Percentiles rank a stretch among this genome's conserved stretches.
These are phyloP conservation scores for Calonectria pseudoreteaudii DNA, from an alignment of 2,329 filamentous ascomycete genomes.

Conservation along the genomic window DNA sequence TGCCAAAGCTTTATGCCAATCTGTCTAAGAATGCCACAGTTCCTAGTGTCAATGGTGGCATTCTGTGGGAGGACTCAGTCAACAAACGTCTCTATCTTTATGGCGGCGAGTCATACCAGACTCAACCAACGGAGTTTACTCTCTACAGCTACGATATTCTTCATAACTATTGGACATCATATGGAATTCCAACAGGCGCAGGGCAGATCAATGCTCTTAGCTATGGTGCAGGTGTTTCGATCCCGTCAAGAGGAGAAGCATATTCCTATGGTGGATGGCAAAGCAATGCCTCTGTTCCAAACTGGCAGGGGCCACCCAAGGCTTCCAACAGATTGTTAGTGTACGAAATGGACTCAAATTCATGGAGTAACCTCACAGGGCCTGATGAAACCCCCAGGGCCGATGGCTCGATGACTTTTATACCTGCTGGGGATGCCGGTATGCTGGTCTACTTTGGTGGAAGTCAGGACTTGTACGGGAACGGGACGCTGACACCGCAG, in stretches of 20 bases:
- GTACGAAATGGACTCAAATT: conserved; percentile 7
- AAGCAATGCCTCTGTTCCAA: conserved; percentile 20
- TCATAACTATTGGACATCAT: conserved; percentile 12
- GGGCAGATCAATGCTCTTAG: not conserved
- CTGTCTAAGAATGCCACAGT: conserved; percentile 13
- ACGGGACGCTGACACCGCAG: conserved; percentile 9
- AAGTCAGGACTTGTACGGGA: not conserved
- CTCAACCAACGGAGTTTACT: not conserved
- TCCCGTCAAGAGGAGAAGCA: conserved; percentile 12
- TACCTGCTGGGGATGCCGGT: conserved; percentile 19
- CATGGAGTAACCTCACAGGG: not conserved
- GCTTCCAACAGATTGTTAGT: not conserved
- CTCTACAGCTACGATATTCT: conserved; percentile 23
- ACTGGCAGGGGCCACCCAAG: not conserved
- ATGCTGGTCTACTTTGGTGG: conserved; percentile 24
- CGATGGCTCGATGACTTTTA: conserved; percentile 19
- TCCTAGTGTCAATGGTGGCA: conserved; percentile 10
- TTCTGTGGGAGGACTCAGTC: conserved; percentile 19
- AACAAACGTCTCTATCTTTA: conserved; percentile 25
- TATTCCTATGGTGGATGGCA: conserved; percentile 24
- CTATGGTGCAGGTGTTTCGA: conserved; percentile 17
- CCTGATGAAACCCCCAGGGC: conserved; percentile 9
- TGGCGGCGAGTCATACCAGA: conserved; percentile 17
- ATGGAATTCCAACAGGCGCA: not conserved
- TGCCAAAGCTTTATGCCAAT: conserved; percentile 8